Evolutionary conservation across 257 asterid genomes (phyloP), one percentile per base, ranked within the genome.

Genomic region (Coffea canephora): DNA sequence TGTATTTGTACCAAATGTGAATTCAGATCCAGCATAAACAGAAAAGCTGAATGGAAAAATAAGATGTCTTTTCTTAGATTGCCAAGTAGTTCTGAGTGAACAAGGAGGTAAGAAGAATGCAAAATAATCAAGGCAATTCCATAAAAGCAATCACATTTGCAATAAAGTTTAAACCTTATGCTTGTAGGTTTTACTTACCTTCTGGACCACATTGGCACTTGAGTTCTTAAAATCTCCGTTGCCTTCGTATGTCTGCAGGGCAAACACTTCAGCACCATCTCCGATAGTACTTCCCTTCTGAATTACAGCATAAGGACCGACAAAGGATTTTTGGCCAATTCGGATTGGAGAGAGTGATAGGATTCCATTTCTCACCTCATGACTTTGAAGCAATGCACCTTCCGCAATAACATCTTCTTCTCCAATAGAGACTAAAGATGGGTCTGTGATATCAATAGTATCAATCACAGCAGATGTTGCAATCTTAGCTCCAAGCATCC

Each of bases 371-470:
- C 75, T 88, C 77, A 92, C 89, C 83, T 89, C 89, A 77, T 91
- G 96, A 83, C 96, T 91, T 66, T 89, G 91, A 70, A 92, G 68
- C 85, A 91, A 71, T 14, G 89, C 93, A 57, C 94, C 96, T 84
- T 92, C 96, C 54, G 94, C 91, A 65, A 92, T 70, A 6, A 91
- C 93, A 3, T 81, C 88, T 75, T 85, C 90, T 74, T 87, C 90
- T 21, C 91, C 94, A 9, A 92, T 89, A 4, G 93, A 88, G 77
- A 92, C 93, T 43, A 89, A 73, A 45, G 54, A 81, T 0, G 97
- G 97, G 81, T 92, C 96, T 1, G 96, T 88, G 62, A 92, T 91
- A 80, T 92, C 93, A 4, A 77, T 64, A 1, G 93, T 87, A 48
- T 91, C 94, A 23, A 92, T 74, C 27, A 92, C 52, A 52, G 87